Base-by-base conservation (phyloP, 1,139 yeast species). In the Protomyces arabidopsidicola region DNA sequence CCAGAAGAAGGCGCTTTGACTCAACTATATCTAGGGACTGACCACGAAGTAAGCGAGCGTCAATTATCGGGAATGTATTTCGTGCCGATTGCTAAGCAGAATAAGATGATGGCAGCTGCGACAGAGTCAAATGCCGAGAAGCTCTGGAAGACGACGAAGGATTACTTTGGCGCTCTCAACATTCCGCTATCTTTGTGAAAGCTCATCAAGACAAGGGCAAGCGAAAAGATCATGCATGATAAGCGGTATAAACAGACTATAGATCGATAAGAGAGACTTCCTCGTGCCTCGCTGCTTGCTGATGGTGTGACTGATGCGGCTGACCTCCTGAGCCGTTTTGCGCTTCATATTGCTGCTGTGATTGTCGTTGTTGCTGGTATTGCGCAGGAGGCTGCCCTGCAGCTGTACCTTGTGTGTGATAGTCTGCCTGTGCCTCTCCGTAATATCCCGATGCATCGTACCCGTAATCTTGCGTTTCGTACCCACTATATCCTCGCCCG, bases 1-100 rank as follows among this genome's bases (percentile, higher is more conserved):
- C n/a, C 50, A 14, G 31, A 31, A 10, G 39, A 61, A 3, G 65
- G 65, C 8, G 65, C 65, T 18, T 42, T 61, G 27, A 61, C 65
- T 45, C 61, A 55, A 14, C 34, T 61, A 20, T 61, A 56, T 42
- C 61, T 58, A 0, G 65, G 52, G 9, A 53, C 56, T 22, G 18
- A 51, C 9, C n/a, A 22, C 14, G 65, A 61, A 27, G 45, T 61
- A 8, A 27, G 34, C 6, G 34, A 55, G 31, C n/a, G 55, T 24
- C 35, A 50, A 16, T 42, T 61, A 52, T 42, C 55, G 34, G 65
- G 65, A 9, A 36, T 45, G 34, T 61, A 61, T 42, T 55, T 18
- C 18, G 38, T 20, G 42, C 63, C 63, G 6, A 36, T 58, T 22
- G 63, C 57, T 10, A 39, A 22, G 39, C 20, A 3, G 31, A 18